phyloP scores from a whole-genome alignment of 164 flowering plant species.

The Sextonia rubra region DNA sequence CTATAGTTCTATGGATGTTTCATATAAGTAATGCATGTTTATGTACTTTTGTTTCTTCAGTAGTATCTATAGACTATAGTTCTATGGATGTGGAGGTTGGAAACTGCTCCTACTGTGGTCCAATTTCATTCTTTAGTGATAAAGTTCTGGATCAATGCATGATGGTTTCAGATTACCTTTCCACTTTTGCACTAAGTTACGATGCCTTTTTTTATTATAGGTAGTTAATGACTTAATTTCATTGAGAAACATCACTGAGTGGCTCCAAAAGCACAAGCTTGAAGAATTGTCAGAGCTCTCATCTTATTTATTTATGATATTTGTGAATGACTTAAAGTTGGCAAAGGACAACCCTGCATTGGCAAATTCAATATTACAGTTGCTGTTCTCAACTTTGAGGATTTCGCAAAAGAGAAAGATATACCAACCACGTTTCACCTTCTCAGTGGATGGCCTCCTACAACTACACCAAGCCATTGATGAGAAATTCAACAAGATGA shows the following conservation, averaged over 20 bases:
- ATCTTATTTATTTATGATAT: slow-evolving; percentile 40
- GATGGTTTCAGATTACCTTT: slow-evolving; percentile 1
- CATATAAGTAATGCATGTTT: background rate
- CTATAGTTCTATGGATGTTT: background rate
- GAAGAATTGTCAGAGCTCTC: slow-evolving; percentile 80
- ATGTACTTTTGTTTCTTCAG: background rate
- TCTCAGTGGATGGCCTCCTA: slow-evolving; percentile 53
- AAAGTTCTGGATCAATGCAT: background rate
- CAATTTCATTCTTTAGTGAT: background rate
- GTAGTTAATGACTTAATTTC: slow-evolving; percentile 48
- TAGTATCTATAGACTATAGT: background rate
- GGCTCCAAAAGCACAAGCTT: slow-evolving; percentile 60
- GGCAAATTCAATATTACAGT: slow-evolving; percentile 32
- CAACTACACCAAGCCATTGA: slow-evolving; percentile 41
- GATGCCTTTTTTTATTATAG: slow-evolving; percentile 29
- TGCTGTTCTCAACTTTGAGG: slow-evolving; percentile 48
- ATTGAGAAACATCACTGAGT: slow-evolving; percentile 39
- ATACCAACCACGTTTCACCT: slow-evolving; percentile 65
- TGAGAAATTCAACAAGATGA: slow-evolving; percentile 14
- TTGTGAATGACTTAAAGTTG: slow-evolving; percentile 26
- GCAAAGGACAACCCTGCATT: slow-evolving; percentile 29
- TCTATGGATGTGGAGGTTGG: background rate
- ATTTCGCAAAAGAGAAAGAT: slow-evolving; percentile 60
- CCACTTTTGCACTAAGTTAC: slow-evolving; percentile 11
- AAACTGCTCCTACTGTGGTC: background rate